Evolutionary conservation across 1,139 yeast genomes (phyloP), one percentile per base, ranked within the genome.

Genomic region (Yamadazyma pseudoaaseri): DNA sequence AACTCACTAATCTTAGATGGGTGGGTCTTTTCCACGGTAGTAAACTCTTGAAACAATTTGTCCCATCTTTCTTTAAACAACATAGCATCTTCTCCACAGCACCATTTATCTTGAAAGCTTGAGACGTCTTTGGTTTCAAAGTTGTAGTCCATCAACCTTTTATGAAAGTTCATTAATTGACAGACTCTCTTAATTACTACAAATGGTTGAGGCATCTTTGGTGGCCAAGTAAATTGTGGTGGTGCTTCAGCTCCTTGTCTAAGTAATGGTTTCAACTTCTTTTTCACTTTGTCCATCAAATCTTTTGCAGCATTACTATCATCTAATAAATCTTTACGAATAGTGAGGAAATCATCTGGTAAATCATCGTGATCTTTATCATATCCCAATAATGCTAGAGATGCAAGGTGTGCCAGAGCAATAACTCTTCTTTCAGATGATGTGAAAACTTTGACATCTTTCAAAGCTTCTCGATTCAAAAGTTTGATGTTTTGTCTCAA

Each of bases 161-260:
- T 81, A 54, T 92, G 97, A 58, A 85, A 90, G 57, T 83, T 87
- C 98, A 94, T 92, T 50, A 94, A 71, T 52, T 89, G 96, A 31
- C 95, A 96, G 20, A 94, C 98, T 42, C 97, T 71, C 51, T 86
- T 85, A 48, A 94, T 84, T 8, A 94, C 98, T 33, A 82, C 78
- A 58, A 87, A 90, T 1, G 99, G 99, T 55, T 92, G 95, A 0
- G 98, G 98, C 85, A 92, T 89, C 52, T 89, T 87, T 11, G 94
- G 87, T 2, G 99, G 98, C 99, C 99, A 94, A 0, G 98, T 86
- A 59, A 94, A 94, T 54, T 92, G 97, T 1, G 95, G 89, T n/a
- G 98, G 98, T 0, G 97, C 97, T 50, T 89, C 96, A 38, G 90
- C 86, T 2, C 98, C 98, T 59, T 90, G 92, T 59, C 99, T 78